phyloP scores from a whole-genome alignment of 192 early-diverging fungal species.

The Jimgerdemannia lactiflua region DNA sequence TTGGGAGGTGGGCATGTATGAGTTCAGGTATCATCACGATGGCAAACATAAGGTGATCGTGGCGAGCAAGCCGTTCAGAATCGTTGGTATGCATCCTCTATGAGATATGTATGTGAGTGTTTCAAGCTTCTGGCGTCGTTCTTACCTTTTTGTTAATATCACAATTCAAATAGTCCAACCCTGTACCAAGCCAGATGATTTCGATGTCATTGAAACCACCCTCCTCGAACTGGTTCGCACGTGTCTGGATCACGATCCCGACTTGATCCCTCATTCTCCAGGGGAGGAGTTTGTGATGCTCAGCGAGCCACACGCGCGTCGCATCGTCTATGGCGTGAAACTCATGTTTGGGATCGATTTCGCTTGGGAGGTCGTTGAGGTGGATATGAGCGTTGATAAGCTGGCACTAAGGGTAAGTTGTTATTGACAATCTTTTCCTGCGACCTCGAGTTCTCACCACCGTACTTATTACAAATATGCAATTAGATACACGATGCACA shows the following conservation, averaged over 20 bases:
- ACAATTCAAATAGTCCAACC: conserved; percentile 6
- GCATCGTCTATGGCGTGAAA: conserved; percentile 82
- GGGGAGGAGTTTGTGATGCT: conserved; percentile 55
- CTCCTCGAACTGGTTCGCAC: conserved; percentile 34
- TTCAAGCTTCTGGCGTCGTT: too few relatives aligned
- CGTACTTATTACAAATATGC: not conserved
- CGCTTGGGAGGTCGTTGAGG: conserved; percentile 66
- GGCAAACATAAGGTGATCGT: conserved; percentile 83
- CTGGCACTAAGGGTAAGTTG: conserved; percentile 48
- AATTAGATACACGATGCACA: conserved; percentile 19
- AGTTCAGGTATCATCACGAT: conserved; percentile 90
- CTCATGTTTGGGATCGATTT: conserved; percentile 89
- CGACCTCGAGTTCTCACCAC: too few relatives aligned
- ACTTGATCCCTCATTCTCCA: conserved; percentile 37
- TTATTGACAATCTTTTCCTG: not conserved
- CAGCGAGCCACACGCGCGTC: conserved; percentile 56
- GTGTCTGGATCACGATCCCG: conserved; percentile 36
- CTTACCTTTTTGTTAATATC: too few relatives aligned
- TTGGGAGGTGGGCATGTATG: conserved; percentile 86
- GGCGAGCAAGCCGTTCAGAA: conserved; percentile 75
- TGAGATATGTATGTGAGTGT: too few relatives aligned
- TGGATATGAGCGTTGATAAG: conserved; percentile 43
- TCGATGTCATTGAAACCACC: conserved; percentile 26
- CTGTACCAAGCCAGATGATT: conserved; percentile 17
- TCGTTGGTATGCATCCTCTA: conserved; percentile 42